A percentile compares a stretch with the other conserved stretches of the same genome.
Conservation (phyloP, 1,284 basidiomycete species). For the Ganoderma sinense region DNA sequence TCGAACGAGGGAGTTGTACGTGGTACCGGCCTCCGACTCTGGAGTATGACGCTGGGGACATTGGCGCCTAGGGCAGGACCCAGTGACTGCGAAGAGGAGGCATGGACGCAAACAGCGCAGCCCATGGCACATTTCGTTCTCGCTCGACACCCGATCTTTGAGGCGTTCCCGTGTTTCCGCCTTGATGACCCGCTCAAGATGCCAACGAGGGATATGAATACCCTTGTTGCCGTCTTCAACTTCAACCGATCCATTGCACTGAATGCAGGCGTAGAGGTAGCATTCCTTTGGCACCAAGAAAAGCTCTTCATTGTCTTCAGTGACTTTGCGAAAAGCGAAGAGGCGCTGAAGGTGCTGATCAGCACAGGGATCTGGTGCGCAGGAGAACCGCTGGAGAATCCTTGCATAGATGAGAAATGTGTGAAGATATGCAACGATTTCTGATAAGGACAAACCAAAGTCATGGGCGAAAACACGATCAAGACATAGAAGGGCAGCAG, state of each 20-base stretch:
- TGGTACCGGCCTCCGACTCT: constrained; percentile 35
- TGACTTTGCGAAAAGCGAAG: constrained; percentile 46
- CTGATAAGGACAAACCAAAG: constrained; percentile 27
- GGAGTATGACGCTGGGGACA: constrained; percentile 51
- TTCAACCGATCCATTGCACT: not conserved
- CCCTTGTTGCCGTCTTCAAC: constrained; percentile 10
- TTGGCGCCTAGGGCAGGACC: constrained; percentile 42
- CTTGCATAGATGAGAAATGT: constrained; percentile 47
- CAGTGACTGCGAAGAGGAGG: constrained; percentile 42
- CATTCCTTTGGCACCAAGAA: constrained; percentile 36
- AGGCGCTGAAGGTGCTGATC: constrained; percentile 40
- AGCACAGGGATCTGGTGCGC: constrained; percentile 39
- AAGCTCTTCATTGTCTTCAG: constrained; percentile 32
- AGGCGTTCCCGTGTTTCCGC: constrained; percentile 41
- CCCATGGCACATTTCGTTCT: constrained; percentile 44
- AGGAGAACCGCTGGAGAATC: constrained; percentile 43
- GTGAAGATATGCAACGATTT: constrained; percentile 42
- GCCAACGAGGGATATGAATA: constrained; percentile 18
- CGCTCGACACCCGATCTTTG: constrained; percentile 38
- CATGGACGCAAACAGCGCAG: constrained; percentile 49
- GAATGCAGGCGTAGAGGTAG: constrained; percentile 24
- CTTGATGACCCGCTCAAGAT: constrained; percentile 31
- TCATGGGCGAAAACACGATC: constrained; percentile 43
- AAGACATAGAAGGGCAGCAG: constrained; percentile 50
- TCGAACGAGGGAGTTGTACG: constrained; percentile 51